Percentiles rank a stretch among this genome's conserved stretches.
Conservation (phyloP, 1,139 yeast genomes). For the Diutina neorugosa region DNA sequence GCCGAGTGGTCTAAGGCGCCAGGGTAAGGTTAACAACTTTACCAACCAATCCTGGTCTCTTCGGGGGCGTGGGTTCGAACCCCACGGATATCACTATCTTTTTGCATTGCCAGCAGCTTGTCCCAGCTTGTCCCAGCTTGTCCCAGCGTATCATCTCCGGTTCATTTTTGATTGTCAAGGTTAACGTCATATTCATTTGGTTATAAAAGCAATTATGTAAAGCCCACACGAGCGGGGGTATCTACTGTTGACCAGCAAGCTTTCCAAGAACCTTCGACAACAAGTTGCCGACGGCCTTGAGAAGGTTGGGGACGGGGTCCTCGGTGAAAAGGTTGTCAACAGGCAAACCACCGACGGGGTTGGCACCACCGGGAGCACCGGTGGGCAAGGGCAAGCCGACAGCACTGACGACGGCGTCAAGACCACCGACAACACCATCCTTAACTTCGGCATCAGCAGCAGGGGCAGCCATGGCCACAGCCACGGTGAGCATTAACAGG, state of each 20-base stretch:
- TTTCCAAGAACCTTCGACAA: not conserved
- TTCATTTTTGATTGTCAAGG: not conserved
- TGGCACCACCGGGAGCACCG: not conserved
- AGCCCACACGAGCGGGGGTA: not conserved
- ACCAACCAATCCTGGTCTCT: not conserved
- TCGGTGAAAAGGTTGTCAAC: constrained; percentile 1
- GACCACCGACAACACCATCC: not conserved
- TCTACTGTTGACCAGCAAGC: not conserved
- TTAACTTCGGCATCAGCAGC: not conserved
- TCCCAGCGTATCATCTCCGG: not conserved
- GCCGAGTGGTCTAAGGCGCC: constrained; percentile 4
- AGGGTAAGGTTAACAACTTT: constrained; percentile 1
- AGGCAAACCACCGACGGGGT: not conserved
- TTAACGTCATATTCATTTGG: not conserved
- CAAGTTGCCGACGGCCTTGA: not conserved
- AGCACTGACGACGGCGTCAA: not conserved
- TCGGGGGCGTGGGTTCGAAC: constrained; percentile 4
- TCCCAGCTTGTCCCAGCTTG: too few relatives aligned
- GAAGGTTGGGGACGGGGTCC: not conserved
- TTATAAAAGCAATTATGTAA: too few relatives aligned
- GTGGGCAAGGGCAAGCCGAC: constrained; percentile 4
- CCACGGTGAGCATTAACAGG: not conserved
- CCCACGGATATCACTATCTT: constrained; percentile 2
- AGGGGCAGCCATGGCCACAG: not conserved
- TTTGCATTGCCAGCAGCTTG: not conserved